Conservation (phyloP, 2,329 filamentous ascomycete species). For the Aspergillus sp. region DNA sequence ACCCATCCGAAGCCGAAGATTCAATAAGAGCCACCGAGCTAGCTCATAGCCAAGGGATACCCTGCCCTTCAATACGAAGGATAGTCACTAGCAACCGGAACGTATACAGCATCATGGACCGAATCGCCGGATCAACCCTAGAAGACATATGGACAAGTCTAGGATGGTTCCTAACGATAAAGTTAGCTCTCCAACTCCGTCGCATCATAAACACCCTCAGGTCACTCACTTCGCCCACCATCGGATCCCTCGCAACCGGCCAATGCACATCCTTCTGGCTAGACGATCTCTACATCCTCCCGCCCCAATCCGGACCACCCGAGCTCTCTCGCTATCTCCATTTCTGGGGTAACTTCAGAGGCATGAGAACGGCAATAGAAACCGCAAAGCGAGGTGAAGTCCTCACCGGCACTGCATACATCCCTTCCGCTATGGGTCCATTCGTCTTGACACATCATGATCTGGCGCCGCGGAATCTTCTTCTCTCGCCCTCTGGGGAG, state of each 20-base stretch:
- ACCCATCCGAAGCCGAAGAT: constrained; percentile 17
- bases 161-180: constrained; percentile 22
- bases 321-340: constrained; percentile 21
- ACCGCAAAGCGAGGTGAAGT: constrained; percentile 6
- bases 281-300: constrained; percentile 25
- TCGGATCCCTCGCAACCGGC: constrained; percentile 22
- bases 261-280: constrained; percentile 24
- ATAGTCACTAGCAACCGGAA: constrained; percentile 13
- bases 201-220: constrained; percentile 20
- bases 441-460: constrained; percentile 26
- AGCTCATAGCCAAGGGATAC: constrained; percentile 24
- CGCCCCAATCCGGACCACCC: constrained; percentile 15
- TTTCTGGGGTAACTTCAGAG: constrained; percentile 26
- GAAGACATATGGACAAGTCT: constrained; percentile 22
- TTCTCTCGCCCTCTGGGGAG: constrained; percentile 19
- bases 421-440: background rate
- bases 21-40: constrained; percentile 18
- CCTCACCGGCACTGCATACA: background rate
- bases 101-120: constrained; percentile 24
- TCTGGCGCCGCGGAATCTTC: constrained; percentile 23
- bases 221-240: constrained; percentile 23
- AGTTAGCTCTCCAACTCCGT: constrained; percentile 25
- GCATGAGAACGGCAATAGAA: constrained; percentile 16
- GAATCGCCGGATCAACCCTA: constrained; percentile 23
- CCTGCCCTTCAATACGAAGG: constrained; percentile 16